Evolutionary conservation across 169 alveolate genomes (phyloP).

Genomic region (Plasmodium chabaudi): DNA sequence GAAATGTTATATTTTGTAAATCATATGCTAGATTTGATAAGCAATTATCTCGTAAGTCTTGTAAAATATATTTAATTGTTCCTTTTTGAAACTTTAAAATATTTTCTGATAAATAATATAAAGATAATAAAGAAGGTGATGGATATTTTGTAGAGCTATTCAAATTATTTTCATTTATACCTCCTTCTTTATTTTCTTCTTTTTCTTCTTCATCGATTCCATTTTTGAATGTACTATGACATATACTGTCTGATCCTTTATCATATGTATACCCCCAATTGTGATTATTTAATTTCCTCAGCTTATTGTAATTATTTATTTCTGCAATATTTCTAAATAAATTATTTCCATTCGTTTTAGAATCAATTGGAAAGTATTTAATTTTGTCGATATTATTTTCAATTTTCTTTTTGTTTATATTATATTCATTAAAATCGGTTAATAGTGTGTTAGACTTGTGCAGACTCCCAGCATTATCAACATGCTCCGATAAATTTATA

Average conservation of each 20-base stretch:
- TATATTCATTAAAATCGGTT: neutral
- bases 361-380: too few relatives aligned
- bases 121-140: conserved; percentile 46
- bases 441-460: neutral
- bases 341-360: too few relatives aligned
- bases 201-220: too few relatives aligned
- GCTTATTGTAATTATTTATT: too few relatives aligned
- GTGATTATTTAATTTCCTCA: too few relatives aligned
- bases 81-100: conserved; percentile 76
- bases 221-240: too few relatives aligned
- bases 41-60: conserved; percentile 77
- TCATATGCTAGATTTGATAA: conserved; percentile 51
- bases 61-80: conserved; percentile 75
- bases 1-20: conserved; percentile 70
- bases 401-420: too few relatives aligned
- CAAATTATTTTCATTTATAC: neutral
- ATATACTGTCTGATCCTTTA: too few relatives aligned
- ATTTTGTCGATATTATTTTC: too few relatives aligned
- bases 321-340: too few relatives aligned
- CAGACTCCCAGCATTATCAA: neutral
- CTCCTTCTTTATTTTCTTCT: neutral
- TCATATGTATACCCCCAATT: too few relatives aligned
- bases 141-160: conserved; percentile 7
- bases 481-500: neutral
- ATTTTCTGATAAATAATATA: conserved; percentile 61